Base-by-base conservation (phyloP, 345 rosid species). In the Ailanthus altissimus region DNA sequence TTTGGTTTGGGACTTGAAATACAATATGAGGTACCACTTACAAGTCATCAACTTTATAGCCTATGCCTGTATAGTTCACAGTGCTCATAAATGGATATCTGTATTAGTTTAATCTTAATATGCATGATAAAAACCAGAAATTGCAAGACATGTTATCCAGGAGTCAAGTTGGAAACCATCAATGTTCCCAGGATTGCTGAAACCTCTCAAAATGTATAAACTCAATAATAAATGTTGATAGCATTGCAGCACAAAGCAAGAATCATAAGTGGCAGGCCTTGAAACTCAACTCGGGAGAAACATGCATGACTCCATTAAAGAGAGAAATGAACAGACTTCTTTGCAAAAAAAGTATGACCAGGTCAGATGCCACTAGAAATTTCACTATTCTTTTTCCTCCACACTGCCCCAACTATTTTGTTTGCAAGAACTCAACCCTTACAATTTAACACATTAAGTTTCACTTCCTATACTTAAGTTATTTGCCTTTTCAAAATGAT, bases 31-130 rank as follows among this genome's bases (percentile, higher is more conserved):
- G 26, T 61, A 59, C 42, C 9, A 58, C 56, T 15, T 57, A 26
- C 43, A 57, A 70, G 51, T 42, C 75, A 72, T 57, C 5, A 16
- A 73, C 25, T 25, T 73, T 15, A 59, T 16, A 26, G 67, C 57
- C 18, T 59, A 73, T 8, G 7, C 9, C 15, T 26, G 15, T 25
- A 58, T 59, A 8, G 18, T 26, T 73, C 16, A 59, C 76, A 58
- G 43, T 18, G 23, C 0, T 16, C 26, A 12, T 10, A 43, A 58
- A 25, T 16, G 18, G 0, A 58, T 59, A 23, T 3, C 53, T 25
- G 16, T 57, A 5, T 8, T 8, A 16, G 23, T 25, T 9, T 25
- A 58, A 72, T 23, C 40, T 15, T 23, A 23, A 15, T 59, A 43
- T 25, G 43, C 66, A 59, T 73, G 53, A 45, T 59, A n/a, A 26